Base-by-base conservation (phyloP, 1,284 basidiomycete species). In the Ustilago trichophora region DNA sequence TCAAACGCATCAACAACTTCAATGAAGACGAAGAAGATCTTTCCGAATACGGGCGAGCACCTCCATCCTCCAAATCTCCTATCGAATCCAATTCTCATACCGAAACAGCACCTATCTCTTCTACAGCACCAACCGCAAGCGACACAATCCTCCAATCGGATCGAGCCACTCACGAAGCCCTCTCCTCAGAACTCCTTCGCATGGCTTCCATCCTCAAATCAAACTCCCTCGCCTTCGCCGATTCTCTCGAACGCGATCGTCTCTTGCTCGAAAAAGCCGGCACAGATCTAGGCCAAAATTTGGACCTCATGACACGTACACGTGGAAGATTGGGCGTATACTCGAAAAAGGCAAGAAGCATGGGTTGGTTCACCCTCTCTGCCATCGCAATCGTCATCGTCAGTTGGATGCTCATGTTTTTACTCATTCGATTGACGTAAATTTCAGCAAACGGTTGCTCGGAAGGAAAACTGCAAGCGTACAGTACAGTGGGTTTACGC, bases 361-460 rank as follows among this genome's bases (percentile, higher is more conserved):
- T 81, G 77, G 75, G 78, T n/a, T 81, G 78, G 75, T 64, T 80
- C 50, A 81, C 78, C 15, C 63, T 81, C 45, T 51, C 56, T 7
- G 63, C 60, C 43, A 75, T 81, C 19, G 37, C 51, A 18, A 43
- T 75, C 29, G 79, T 81, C 22, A 22, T 80, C 10, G 21, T 77
- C 37, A 76, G 73, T 36, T 81, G 79, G 79, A 58, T 78, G 36
- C 15, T 77, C 10, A 74, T 78, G 73, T 81, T 80, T 47, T 34
- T 81, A 21, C 65, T 81, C 48, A 81, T 81, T 40, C 57, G 68
- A 11, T 36, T 81, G 25, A 80, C 78, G 13, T 80, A 44, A 52
- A n/a, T n/a, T n/a, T n/a, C n/a, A n/a, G n/a, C n/a, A n/a, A n/a
- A n/a, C n/a, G n/a, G n/a, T n/a, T n/a, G n/a, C n/a, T n/a, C n/a